A percentile compares a stretch with the other conserved stretches of the same genome.
phyloP scores from a whole-genome alignment of 2,329 filamentous ascomycete species.

The Fusarium anguioides region DNA sequence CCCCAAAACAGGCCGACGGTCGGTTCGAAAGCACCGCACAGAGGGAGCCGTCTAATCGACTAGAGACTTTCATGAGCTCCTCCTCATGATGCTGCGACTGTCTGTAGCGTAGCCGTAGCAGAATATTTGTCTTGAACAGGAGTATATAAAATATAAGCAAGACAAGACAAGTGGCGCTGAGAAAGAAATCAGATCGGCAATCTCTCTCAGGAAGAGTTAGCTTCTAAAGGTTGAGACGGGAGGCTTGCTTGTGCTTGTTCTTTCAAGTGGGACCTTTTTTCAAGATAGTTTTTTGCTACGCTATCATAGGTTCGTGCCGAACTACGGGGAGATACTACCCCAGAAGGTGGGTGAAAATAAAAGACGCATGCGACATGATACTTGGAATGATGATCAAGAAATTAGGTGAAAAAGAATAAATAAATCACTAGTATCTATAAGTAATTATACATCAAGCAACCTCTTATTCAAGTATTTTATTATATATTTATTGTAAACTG shows the following conservation, averaged over 20 bases:
- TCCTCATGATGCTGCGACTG: constrained; percentile 58
- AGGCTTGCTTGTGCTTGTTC: constrained; percentile 36
- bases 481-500: neutral
- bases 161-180: constrained; percentile 5
- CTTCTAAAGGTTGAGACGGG: constrained; percentile 35
- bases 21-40: constrained; percentile 64
- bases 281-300: constrained; percentile 41
- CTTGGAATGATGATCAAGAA: too few relatives aligned
- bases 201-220: constrained; percentile 37
- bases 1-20: constrained; percentile 50
- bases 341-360: constrained; percentile 4
- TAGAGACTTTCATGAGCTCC: constrained; percentile 70
- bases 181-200: constrained; percentile 35
- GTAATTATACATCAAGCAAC: neutral
- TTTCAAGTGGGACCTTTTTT: constrained; percentile 38
- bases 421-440: neutral
- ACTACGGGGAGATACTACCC: constrained; percentile 28
- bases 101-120: constrained; percentile 26
- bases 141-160: neutral
- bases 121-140: neutral
- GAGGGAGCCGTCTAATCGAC: constrained; percentile 70
- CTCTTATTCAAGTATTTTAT: neutral
- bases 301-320: constrained; percentile 39
- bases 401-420: neutral
- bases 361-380: neutral